Evolutionary conservation across 805 yeast genomes (phyloP).

Genomic region (Candida glaebosa): DNA sequence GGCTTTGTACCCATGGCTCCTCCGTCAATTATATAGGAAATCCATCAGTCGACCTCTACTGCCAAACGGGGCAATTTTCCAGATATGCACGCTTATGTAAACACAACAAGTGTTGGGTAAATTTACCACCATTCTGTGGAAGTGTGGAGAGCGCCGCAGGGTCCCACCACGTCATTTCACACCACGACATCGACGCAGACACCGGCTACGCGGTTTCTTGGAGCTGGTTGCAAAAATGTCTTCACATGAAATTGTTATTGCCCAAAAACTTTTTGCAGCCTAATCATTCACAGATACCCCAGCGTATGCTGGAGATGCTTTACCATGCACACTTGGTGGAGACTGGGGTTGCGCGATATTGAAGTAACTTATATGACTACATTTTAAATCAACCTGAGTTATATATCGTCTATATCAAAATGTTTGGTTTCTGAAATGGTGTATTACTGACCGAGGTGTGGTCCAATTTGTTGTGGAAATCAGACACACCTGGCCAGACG

Average conservation of each 20-base stretch:
- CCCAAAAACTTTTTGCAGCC: constrained; percentile 1
- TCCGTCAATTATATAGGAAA: neutral
- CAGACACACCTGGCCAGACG: no score
- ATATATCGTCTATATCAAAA: no score
- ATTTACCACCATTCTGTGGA: neutral
- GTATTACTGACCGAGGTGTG: neutral
- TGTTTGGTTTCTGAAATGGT: no score
- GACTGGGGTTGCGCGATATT: no score
- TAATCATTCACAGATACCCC: neutral
- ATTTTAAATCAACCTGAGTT: no score
- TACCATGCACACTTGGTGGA: neutral
- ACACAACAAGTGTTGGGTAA: constrained; percentile 1
- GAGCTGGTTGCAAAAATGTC: neutral
- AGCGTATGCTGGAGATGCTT: neutral
- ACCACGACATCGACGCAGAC: neutral
- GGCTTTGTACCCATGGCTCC: neutral
- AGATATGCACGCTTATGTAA: neutral
- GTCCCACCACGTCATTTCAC: neutral
- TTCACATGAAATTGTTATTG: neutral
- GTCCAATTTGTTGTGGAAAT: neutral
- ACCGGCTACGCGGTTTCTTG: no score
- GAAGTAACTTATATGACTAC: no score
- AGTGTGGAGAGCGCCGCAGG: no score
- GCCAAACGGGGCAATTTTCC: neutral
- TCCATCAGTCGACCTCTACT: neutral